phyloP scores from a whole-genome alignment of 768 basidiomycete species.

The Trametes sanguinea region DNA sequence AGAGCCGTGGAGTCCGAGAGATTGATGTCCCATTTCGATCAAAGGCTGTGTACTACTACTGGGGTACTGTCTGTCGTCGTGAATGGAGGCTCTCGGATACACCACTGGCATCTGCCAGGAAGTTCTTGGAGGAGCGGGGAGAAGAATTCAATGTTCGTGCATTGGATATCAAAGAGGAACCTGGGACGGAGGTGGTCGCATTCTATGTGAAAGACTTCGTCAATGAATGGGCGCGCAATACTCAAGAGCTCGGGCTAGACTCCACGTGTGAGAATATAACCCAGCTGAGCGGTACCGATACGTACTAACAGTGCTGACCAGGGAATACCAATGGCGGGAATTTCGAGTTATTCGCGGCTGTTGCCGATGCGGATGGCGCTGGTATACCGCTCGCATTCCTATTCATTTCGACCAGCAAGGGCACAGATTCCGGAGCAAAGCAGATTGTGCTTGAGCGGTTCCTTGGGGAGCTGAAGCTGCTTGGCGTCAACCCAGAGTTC shows the following conservation, averaged over 20 bases:
- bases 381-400: constrained; percentile 37
- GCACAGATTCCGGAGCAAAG: constrained; percentile 28
- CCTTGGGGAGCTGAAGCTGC: constrained; percentile 27
- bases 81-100: too few species aligned
- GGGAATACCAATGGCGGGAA: constrained; percentile 38
- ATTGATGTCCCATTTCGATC: too few species aligned
- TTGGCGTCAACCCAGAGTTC: constrained; percentile 29
- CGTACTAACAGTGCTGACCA: constrained; percentile 6
- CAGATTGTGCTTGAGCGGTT: constrained; percentile 31
- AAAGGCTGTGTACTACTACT: not conserved
- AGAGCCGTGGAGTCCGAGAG: not conserved
- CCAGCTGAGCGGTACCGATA: not conserved
- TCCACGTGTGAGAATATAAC: constrained; percentile 14
- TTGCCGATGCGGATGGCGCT: constrained; percentile 37
- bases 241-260: constrained; percentile 21
- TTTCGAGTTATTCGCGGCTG: constrained; percentile 36
- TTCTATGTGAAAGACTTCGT: constrained; percentile 19
- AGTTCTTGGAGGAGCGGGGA: not conserved
- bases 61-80: not conserved
- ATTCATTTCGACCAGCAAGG: constrained; percentile 23
- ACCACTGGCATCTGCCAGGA: not conserved
- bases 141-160: not conserved
- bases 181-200: constrained; percentile 11
- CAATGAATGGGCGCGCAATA: constrained; percentile 2
- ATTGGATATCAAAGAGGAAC: constrained; percentile 3